Evolutionary conservation across 345 rosid genomes (phyloP).

Genomic region (Citrus reticulata): DNA sequence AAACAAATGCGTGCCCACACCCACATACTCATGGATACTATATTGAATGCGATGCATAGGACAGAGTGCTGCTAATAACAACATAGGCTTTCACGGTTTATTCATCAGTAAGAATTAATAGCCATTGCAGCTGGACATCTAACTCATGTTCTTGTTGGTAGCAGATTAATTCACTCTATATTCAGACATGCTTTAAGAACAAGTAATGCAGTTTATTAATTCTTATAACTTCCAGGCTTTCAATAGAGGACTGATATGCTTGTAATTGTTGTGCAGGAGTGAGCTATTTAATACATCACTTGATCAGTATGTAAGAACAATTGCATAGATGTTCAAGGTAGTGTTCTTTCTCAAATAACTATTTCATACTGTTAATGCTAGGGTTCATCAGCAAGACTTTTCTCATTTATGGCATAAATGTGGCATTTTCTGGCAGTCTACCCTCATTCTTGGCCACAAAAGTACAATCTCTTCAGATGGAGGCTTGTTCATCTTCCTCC

Average conservation of each 20-base stretch:
- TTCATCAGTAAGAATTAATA: background rate
- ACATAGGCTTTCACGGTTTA: no score
- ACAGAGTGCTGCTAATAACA: background rate
- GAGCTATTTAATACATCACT: slow-evolving; percentile 68
- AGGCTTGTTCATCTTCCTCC: background rate
- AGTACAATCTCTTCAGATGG: background rate
- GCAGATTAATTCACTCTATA: background rate
- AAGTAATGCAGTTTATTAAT: background rate
- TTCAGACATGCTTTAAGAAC: background rate
- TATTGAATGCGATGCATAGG: background rate
- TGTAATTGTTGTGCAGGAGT: slow-evolving; percentile 44
- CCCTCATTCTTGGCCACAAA: background rate
- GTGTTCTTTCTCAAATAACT: background rate
- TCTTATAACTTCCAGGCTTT: background rate
- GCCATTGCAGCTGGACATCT: background rate
- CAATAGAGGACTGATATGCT: background rate
- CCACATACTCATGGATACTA: background rate
- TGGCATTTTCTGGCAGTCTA: background rate
- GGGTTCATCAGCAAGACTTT: background rate
- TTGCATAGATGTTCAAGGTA: slow-evolving; percentile 37
- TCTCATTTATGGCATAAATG: background rate
- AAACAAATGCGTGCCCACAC: background rate
- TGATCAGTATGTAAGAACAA: slow-evolving; percentile 79
- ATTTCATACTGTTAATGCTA: background rate
- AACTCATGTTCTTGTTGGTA: background rate